These are phyloP conservation scores for Aspergillus taichungensis DNA, from an alignment of 495 filamentous ascomycete genomes.

Conservation along the genomic window DNA sequence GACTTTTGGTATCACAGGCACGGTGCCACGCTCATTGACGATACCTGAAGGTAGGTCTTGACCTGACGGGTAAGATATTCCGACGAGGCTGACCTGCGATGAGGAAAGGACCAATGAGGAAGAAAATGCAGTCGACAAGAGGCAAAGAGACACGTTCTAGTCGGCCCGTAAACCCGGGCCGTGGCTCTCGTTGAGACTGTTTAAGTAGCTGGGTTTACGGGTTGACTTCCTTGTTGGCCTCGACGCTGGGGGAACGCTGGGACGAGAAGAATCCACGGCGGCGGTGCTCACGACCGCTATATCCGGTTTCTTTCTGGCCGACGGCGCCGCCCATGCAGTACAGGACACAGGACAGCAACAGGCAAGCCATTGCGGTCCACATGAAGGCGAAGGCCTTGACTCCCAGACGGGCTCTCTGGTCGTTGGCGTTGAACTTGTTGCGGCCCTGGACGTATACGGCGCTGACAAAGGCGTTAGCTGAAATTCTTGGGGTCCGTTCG, in stretches of 20 bases:
- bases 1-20: too few relatives aligned
- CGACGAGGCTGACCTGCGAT: too few relatives aligned
- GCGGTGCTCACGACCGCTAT: slow-evolving; percentile 33
- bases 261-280: slow-evolving; percentile 38
- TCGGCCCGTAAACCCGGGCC: too few relatives aligned
- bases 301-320: slow-evolving; percentile 28
- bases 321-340: slow-evolving; percentile 51
- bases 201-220: too few relatives aligned
- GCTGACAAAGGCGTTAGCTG: slow-evolving; percentile 31
- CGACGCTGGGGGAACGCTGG: slow-evolving; percentile 25
- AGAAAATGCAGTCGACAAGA: neutral
- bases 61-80: too few relatives aligned
- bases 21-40: too few relatives aligned
- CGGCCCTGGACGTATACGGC: slow-evolving; percentile 72
- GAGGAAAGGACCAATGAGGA: too few relatives aligned
- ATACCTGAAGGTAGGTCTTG: too few relatives aligned
- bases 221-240: slow-evolving; percentile 29
- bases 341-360: slow-evolving; percentile 60
- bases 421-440: slow-evolving; percentile 52
- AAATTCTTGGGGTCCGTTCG: too few relatives aligned
- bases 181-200: neutral
- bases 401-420: slow-evolving; percentile 54
- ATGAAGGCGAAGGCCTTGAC: slow-evolving; percentile 74
- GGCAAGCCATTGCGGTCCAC: slow-evolving; percentile 66
- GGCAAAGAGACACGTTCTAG: neutral